Evolutionary conservation across 2,329 filamentous ascomycete genomes (phyloP).

Genomic region (Ascochyta koolunga): DNA sequence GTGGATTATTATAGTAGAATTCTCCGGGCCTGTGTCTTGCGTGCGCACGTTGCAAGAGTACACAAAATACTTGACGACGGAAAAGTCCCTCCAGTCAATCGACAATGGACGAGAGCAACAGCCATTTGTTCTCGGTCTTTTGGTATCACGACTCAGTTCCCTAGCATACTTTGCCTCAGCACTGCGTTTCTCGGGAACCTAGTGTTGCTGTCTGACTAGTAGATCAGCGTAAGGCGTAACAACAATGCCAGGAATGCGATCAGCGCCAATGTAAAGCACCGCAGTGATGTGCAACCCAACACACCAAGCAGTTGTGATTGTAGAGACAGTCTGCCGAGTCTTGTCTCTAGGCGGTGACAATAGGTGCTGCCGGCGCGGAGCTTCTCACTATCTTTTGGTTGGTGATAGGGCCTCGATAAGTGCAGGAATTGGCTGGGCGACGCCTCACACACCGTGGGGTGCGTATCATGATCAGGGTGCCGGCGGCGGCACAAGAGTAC

Average conservation of each 20-base stretch:
- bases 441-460: neutral
- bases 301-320: neutral
- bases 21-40: neutral
- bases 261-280: neutral
- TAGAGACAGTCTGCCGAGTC: neutral
- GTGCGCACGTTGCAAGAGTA: neutral
- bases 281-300: neutral
- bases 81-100: too few relatives aligned
- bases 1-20: neutral
- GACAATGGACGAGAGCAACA: neutral
- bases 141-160: too few relatives aligned
- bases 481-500: neutral
- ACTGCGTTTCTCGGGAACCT: neutral
- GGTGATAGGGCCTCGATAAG: neutral
- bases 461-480: neutral
- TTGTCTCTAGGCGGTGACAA: neutral
- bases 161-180: neutral
- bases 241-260: neutral
- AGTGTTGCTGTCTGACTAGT: neutral
- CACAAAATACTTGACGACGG: too few relatives aligned
- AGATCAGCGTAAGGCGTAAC: neutral
- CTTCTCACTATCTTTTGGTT: neutral
- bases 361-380: neutral
- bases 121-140: neutral
- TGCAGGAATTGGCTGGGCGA: neutral